A percentile compares a stretch with the other conserved stretches of the same genome.
These are phyloP conservation scores for Groenewaldozyma auringiensis DNA, from an alignment of 1,139 yeast genomes.

Conservation along the genomic window DNA sequence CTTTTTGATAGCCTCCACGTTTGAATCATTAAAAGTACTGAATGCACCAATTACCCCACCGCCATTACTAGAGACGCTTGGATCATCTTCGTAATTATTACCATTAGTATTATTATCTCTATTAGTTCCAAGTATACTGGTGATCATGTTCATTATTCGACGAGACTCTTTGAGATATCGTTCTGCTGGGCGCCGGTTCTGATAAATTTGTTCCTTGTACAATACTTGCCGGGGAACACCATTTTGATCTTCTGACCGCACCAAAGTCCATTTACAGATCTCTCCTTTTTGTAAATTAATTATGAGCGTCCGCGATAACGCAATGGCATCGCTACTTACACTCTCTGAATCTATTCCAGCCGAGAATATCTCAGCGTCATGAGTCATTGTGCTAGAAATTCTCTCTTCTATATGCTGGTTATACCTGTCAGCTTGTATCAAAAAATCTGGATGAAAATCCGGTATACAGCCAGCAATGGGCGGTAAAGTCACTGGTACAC, in stretches of 20 bases:
- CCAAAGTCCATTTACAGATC: slow-evolving; percentile 13
- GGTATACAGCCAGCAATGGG: slow-evolving; percentile 25
- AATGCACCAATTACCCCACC: slow-evolving; percentile 3
- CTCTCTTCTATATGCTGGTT: slow-evolving; percentile 21
- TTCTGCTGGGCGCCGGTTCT: slow-evolving; percentile 7
- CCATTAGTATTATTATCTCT: background rate
- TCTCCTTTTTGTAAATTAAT: slow-evolving; percentile 15
- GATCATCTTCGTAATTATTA: background rate
- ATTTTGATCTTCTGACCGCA: slow-evolving; percentile 1
- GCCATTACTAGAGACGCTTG: background rate
- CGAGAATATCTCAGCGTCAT: slow-evolving; percentile 15
- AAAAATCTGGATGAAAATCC: slow-evolving; percentile 26
- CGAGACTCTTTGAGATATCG: slow-evolving; percentile 7
- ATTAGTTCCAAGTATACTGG: slow-evolving; percentile 1
- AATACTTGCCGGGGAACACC: background rate
- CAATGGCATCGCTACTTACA: background rate
- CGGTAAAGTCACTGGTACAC: slow-evolving; percentile 20
- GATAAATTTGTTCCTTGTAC: slow-evolving; percentile 11
- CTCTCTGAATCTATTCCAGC: background rate
- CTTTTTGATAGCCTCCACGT: slow-evolving; percentile 6
- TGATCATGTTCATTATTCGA: slow-evolving; percentile 4
- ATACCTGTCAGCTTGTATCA: slow-evolving; percentile 23
- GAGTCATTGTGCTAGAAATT: slow-evolving; percentile 20
- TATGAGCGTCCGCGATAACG: slow-evolving; percentile 11
- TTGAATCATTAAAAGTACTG: slow-evolving; percentile 4